Percentiles rank a stretch among this genome's conserved stretches.
Evolutionary conservation across 768 basidiomycete genomes (phyloP).

Genomic region (Cystobasidiopsis lactophilus): DNA sequence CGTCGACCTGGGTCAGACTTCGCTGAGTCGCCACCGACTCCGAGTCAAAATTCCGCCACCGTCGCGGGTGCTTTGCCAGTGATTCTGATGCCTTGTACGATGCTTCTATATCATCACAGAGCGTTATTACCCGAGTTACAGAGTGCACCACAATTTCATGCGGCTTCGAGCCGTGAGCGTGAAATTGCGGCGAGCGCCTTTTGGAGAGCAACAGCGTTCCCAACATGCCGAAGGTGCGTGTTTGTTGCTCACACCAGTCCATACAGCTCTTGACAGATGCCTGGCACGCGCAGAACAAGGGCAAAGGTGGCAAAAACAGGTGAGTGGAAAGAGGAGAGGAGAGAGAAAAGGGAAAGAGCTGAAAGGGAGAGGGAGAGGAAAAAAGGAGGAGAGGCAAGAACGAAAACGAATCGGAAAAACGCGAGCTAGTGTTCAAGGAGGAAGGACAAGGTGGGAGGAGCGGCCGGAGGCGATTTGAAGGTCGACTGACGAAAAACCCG

Average conservation of each 20-base stretch:
- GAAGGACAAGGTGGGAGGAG: slow-evolving; percentile 74
- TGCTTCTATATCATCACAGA: too few species aligned
- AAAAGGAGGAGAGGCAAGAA: slow-evolving; percentile 99
- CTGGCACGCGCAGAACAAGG: slow-evolving; percentile 12
- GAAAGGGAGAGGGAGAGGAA: slow-evolving; percentile 62
- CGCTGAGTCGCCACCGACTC: too few species aligned
- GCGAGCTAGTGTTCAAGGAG: slow-evolving; percentile 93
- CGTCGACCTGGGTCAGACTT: too few species aligned
- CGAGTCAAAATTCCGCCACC: too few species aligned
- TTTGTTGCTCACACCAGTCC: background rate
- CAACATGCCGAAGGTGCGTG: background rate
- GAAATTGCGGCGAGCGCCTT: too few species aligned
- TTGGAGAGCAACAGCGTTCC: too few species aligned
- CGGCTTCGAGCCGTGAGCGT: too few species aligned
- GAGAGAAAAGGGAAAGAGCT: slow-evolving; percentile 24
- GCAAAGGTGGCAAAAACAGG: slow-evolving; percentile 5
- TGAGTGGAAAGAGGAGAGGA: background rate
- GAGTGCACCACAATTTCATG: too few species aligned
- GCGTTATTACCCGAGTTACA: too few species aligned
- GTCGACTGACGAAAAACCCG: background rate
- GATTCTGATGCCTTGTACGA: too few species aligned
- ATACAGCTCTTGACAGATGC: background rate
- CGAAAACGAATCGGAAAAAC: slow-evolving; percentile 96
- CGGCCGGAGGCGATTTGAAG: slow-evolving; percentile 9
- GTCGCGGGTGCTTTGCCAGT: too few species aligned